phyloP scores from a whole-genome alignment of 78 protist species.

The Chrysochromulina parva region DNA sequence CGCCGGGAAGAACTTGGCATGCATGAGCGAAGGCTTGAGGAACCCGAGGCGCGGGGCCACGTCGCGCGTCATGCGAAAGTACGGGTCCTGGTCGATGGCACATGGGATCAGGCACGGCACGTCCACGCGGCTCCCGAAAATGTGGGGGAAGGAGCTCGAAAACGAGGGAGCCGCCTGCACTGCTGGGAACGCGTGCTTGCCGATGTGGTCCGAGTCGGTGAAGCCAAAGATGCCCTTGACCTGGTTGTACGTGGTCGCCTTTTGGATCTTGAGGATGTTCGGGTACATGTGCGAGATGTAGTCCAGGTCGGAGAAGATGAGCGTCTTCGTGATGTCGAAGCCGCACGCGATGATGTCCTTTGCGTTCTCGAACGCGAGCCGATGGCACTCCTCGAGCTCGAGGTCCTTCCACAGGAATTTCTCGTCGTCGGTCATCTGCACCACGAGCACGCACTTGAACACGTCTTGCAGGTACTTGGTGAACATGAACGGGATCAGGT shows the following conservation, averaged over 20 bases:
- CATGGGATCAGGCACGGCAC: constrained; percentile 97
- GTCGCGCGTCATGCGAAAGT: constrained; percentile 98
- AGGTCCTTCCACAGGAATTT: constrained; percentile 87
- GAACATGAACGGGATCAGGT: constrained; percentile 94
- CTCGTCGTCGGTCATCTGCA: constrained; percentile 99
- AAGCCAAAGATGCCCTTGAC: constrained; percentile 39
- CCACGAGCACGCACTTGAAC: constrained; percentile 95
- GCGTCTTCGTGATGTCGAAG: constrained; percentile 93
- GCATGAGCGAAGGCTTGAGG: constrained; percentile 92
- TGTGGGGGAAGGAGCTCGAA: constrained; percentile 92
- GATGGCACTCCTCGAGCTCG: constrained; percentile 70
- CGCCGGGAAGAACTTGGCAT: constrained; percentile 95
- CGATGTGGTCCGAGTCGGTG: constrained; percentile 54
- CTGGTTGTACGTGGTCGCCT: constrained; percentile 62
- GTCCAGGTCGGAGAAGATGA: constrained; percentile 95
- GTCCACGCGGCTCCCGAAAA: constrained; percentile 70
- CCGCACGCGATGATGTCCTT: constrained; percentile 98
- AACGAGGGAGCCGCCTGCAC: constrained; percentile 63
- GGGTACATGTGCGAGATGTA: constrained; percentile 79
- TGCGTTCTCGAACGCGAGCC: constrained; percentile 79
- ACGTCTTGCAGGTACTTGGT: constrained; percentile 84
- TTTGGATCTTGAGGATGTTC: constrained; percentile 61
- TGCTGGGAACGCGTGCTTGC: constrained; percentile 93
- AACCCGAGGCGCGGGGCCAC: constrained; percentile 90
- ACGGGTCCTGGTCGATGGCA: constrained; percentile 99